Percentiles rank a stretch among this genome's conserved stretches.
Evolutionary conservation across 768 basidiomycete species (phyloP).

Genomic region (Boletus pseudopeckii): DNA sequence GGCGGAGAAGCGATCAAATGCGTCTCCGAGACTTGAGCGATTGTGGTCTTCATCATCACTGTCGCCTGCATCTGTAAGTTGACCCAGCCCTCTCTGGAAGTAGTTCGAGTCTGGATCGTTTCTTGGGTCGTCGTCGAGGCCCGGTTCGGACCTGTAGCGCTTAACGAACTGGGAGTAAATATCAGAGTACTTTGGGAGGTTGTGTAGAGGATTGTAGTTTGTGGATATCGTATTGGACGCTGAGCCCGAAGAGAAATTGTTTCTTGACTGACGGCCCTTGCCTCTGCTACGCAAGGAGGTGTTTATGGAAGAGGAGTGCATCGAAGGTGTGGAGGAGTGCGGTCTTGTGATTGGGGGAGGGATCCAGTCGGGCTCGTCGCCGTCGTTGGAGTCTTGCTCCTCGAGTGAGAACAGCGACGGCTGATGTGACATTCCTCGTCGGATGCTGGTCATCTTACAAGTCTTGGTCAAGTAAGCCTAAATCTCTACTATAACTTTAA

Average conservation of each 20-base stretch:
- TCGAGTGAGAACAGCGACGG: slow-evolving; percentile 68
- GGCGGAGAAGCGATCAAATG: slow-evolving; percentile 49
- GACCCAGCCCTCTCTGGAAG: slow-evolving; percentile 67
- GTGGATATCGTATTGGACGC: slow-evolving; percentile 27
- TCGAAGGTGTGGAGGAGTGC: slow-evolving; percentile 18
- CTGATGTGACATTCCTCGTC: slow-evolving; percentile 42
- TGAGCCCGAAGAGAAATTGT: slow-evolving; percentile 28
- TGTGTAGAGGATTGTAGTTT: slow-evolving; percentile 29
- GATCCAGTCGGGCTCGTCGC: slow-evolving; percentile 46
- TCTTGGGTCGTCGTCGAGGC: slow-evolving; percentile 62
- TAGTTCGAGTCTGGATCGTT: slow-evolving; percentile 84
- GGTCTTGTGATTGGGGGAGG: slow-evolving; percentile 32
- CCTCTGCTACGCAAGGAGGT: slow-evolving; percentile 30
- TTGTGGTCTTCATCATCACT: slow-evolving; percentile 73
- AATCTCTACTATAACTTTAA: not conserved
- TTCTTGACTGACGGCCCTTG: slow-evolving; percentile 32
- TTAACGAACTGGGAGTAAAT: slow-evolving; percentile 79
- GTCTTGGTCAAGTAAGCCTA: not conserved
- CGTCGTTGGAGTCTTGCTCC: slow-evolving; percentile 47
- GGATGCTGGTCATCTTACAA: slow-evolving; percentile 19
- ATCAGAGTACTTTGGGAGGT: slow-evolving; percentile 46
- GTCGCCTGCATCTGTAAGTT: slow-evolving; percentile 64
- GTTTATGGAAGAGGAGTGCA: slow-evolving; percentile 30
- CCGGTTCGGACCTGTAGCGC: slow-evolving; percentile 66
- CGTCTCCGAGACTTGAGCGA: slow-evolving; percentile 42